These are phyloP conservation scores for Fusarium transvaalense DNA, from an alignment of 2,329 filamentous ascomycete species.

Conservation along the genomic window DNA sequence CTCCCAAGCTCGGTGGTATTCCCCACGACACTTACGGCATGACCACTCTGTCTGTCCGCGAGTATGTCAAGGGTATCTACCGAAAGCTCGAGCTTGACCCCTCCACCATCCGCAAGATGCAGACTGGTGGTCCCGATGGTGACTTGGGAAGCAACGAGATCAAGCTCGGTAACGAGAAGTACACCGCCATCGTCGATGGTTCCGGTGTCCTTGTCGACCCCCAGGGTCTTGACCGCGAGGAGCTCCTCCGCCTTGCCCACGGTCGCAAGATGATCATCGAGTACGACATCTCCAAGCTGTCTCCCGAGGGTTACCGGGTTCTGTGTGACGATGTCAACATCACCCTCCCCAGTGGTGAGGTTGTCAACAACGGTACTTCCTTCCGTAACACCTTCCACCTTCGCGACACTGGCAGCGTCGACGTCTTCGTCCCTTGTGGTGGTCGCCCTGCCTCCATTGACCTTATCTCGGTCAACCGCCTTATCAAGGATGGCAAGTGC, in stretches of 20 bases:
- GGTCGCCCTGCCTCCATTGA: conserved; percentile 97
- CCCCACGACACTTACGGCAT: conserved; percentile 97
- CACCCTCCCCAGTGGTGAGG: conserved; percentile 87
- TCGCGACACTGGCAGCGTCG: conserved; percentile 79
- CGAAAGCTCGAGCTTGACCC: conserved; percentile 93
- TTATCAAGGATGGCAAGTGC: conserved; percentile 91
- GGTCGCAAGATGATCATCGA: conserved; percentile 89
- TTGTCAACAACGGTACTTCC: conserved; percentile 88
- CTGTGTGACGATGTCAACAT: conserved; percentile 92
- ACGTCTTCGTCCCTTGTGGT: conserved; percentile 95
- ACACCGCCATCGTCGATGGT: conserved; percentile 95
- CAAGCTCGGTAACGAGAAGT: conserved; percentile 93
- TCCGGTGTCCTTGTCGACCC: conserved; percentile 95
- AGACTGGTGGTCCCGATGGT: conserved; percentile 96
- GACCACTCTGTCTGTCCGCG: conserved; percentile 95
- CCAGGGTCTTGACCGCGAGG: conserved; percentile 85
- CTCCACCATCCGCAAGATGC: conserved; percentile 87
- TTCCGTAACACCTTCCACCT: conserved; percentile 99
- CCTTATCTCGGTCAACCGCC: conserved; percentile 83
- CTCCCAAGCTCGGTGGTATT: conserved; percentile 93
- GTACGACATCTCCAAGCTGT: conserved; percentile 88
- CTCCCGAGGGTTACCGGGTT: conserved; percentile 88
- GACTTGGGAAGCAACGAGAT: conserved; percentile 99
- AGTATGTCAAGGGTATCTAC: conserved; percentile 97
- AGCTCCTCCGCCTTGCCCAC: conserved; percentile 87